Conservation (phyloP, 768 basidiomycete species). For the Grammothele lineata region DNA sequence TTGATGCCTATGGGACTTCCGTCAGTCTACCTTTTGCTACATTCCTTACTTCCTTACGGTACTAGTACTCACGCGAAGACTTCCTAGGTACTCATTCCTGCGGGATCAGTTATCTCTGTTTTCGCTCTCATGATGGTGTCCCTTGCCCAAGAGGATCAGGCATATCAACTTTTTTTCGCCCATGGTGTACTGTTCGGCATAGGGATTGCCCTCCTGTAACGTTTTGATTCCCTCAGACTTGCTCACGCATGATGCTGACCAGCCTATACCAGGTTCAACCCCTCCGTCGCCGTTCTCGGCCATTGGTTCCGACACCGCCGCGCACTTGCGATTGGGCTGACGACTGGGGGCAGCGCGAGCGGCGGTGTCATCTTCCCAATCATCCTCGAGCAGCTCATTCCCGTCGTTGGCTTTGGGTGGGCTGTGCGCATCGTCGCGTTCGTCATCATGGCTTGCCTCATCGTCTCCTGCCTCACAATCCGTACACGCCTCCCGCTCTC, state of each 20-base stretch:
- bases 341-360: constrained; percentile 35
- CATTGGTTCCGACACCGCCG: constrained; percentile 35
- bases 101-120: constrained; percentile 20
- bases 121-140: constrained; percentile 27
- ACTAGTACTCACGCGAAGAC: background rate
- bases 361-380: constrained; percentile 52
- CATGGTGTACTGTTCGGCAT: constrained; percentile 29
- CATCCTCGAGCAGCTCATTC: constrained; percentile 42
- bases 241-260: background rate
- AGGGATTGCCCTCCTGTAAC: constrained; percentile 23
- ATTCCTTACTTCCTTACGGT: too few species aligned
- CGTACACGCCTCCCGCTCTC: constrained; percentile 24
- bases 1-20: constrained; percentile 25
- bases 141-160: constrained; percentile 18
- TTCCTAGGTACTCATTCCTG: constrained; percentile 18
- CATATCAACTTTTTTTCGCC: constrained; percentile 28
- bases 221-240: background rate
- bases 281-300: constrained; percentile 26
- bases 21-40: constrained; percentile 7
- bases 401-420: constrained; percentile 26
- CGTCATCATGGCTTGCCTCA: constrained; percentile 23
- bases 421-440: constrained; percentile 29
- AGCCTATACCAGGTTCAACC: constrained; percentile 26
- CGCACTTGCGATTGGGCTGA: constrained; percentile 34
- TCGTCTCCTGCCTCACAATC: constrained; percentile 24